Evolutionary conservation across 2,329 filamentous ascomycete species (phyloP), one percentile per base, ranked within the genome.

Genomic region (Ophiostoma ulmi): DNA sequence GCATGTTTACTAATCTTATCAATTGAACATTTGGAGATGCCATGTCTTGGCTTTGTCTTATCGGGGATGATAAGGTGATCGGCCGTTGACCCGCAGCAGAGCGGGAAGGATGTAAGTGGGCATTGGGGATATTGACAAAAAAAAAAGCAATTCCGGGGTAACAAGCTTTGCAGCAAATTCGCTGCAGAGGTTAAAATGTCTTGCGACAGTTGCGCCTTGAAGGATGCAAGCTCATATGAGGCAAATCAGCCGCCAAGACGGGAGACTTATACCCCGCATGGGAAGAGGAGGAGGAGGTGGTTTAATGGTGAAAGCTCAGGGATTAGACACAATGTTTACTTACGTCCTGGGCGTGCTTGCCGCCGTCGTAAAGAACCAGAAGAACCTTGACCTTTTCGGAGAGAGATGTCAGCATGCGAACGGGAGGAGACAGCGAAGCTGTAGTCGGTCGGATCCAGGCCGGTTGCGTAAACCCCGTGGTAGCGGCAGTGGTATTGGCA

Each of bases 291-390:
- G 52, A 10, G n/a, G 52, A 55, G n/a, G 20, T 5, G n/a, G 52
- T n/a, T 55, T 63, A 8, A 20, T n/a, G 17, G 44, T 58, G 52
- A 58, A 26, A 55, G 10, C 52, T 58, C 44, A 22, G 39, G 39
- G 39, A 17, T 44, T 1, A 44, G 1, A 31, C 31, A 44, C 39
- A 13, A 13, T 22, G n/a, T 3, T 58, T 31, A 80, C 84, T 80
- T 80, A 96, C 93, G 79, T 97, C 87, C 82, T 91, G 84, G 83
- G 94, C 93, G 85, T 97, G 93, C 84, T 93, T 85, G 80, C 88
- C 87, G 80, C 93, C 94, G 83, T 97, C 94, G 86, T 97, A 97
- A 77, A 97, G 88, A 77, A 97, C 92, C 79, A 94, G 86, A 80
- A 97, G 90, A 83, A 97, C 92, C 86, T 97, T 97, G 85, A 94